These are phyloP conservation scores for Achaetomiella virescens DNA, from an alignment of 495 filamentous ascomycete genomes.

Conservation along the genomic window DNA sequence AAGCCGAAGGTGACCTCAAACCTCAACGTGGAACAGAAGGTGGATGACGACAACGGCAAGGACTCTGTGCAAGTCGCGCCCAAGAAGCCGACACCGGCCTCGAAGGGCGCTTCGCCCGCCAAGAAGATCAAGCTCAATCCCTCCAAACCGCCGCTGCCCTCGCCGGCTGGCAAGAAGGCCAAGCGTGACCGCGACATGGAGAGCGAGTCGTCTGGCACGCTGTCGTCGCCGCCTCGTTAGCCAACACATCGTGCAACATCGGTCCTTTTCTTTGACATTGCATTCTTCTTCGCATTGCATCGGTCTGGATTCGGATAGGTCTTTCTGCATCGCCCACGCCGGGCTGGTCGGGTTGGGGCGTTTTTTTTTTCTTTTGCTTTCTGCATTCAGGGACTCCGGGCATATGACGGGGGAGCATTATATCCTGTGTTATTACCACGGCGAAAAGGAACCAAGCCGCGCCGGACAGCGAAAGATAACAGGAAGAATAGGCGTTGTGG, in stretches of 20 bases:
- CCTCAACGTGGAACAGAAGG: constrained; percentile 37
- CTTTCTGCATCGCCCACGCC: constrained; percentile 19
- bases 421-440: constrained; percentile 1
- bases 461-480: neutral
- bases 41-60: constrained; percentile 32
- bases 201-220: constrained; percentile 45
- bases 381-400: constrained; percentile 14
- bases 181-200: constrained; percentile 40
- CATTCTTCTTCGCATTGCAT: constrained; percentile 19
- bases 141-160: constrained; percentile 34
- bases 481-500: neutral
- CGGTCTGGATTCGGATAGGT: constrained; percentile 16
- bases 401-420: neutral
- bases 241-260: neutral
- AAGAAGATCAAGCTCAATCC: constrained; percentile 43
- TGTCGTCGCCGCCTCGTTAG: constrained; percentile 42
- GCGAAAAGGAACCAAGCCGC: neutral
- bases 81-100: constrained; percentile 33
- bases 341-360: constrained; percentile 14
- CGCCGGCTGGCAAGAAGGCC: constrained; percentile 32
- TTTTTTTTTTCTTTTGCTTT: too few species aligned
- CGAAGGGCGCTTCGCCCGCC: constrained; percentile 37
- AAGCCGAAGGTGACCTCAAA: constrained; percentile 39
- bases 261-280: neutral
- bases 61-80: constrained; percentile 38